A percentile compares a stretch with the other conserved stretches of the same genome.
Conservation (phyloP, 202 grass and related monocot genomes). For the Miscanthus sacchariflorus region DNA sequence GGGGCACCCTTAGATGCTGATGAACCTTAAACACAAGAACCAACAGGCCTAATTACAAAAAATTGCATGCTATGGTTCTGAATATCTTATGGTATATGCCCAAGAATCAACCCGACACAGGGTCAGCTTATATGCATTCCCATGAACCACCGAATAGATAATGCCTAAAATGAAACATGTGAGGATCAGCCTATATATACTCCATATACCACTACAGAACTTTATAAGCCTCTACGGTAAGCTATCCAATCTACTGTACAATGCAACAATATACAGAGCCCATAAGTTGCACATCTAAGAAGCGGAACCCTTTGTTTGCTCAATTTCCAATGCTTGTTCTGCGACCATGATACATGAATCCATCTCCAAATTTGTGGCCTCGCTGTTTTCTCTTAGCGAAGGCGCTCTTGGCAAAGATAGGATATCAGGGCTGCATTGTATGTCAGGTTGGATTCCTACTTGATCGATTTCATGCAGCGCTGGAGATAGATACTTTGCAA, state of each 20-base stretch:
- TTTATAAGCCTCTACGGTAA: conserved; percentile 14
- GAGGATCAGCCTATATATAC: conserved; percentile 28
- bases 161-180: conserved; percentile 19
- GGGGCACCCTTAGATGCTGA: not conserved
- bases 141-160: not conserved
- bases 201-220: not conserved
- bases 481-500: conserved; percentile 90
- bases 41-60: not conserved
- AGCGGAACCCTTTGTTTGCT: conserved; percentile 77
- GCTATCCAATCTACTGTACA: conserved; percentile 28
- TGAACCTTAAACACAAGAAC: not conserved
- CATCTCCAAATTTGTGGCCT: conserved; percentile 61
- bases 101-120: conserved; percentile 2
- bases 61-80: not conserved
- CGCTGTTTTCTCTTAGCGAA: conserved; percentile 48
- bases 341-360: conserved; percentile 98
- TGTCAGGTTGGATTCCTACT: conserved; percentile 83
- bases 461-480: conserved; percentile 90
- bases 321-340: conserved; percentile 80
- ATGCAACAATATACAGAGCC: conserved; percentile 30
- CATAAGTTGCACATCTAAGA: conserved; percentile 54
- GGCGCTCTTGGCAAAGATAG: conserved; percentile 56
- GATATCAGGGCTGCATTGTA: conserved; percentile 80
- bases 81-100: not conserved
- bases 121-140: not conserved